Percentiles rank a stretch among this genome's conserved stretches.
These are phyloP conservation scores for Sutorius australiensis DNA, from an alignment of 768 basidiomycete genomes.

Conservation along the genomic window DNA sequence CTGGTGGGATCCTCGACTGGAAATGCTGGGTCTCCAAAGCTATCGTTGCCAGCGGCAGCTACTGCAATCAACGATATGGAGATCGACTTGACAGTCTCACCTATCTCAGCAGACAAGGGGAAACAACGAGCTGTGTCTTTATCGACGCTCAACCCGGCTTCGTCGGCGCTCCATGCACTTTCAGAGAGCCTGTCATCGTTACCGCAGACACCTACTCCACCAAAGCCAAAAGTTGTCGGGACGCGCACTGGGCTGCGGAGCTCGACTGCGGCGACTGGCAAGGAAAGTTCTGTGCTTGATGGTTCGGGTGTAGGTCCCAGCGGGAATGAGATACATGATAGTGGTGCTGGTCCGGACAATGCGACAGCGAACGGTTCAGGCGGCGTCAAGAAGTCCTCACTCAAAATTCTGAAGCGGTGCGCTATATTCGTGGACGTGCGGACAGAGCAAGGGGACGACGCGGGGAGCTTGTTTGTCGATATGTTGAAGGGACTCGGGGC, in stretches of 20 bases:
- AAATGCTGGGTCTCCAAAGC: slow-evolving; percentile 13
- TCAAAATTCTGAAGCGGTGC: slow-evolving; percentile 67
- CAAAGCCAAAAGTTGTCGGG: slow-evolving; percentile 39
- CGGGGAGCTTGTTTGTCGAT: slow-evolving; percentile 75
- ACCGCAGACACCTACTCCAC: slow-evolving; percentile 37
- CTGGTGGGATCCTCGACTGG: slow-evolving; percentile 9
- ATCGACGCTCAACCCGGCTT: slow-evolving; percentile 27
- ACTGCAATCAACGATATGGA: slow-evolving; percentile 6
- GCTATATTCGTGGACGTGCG: slow-evolving; percentile 81
- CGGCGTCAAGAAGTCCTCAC: slow-evolving; percentile 28
- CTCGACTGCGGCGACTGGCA: slow-evolving; percentile 28
- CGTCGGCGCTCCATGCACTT: slow-evolving; percentile 52
- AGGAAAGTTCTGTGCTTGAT: slow-evolving; percentile 29
- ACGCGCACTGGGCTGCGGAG: slow-evolving; percentile 47
- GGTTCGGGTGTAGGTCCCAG: slow-evolving; percentile 29
- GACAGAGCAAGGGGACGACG: slow-evolving; percentile 73
- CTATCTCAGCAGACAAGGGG: slow-evolving; percentile 18
- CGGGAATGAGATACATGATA: slow-evolving; percentile 18
- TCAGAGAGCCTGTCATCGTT: slow-evolving; percentile 58
- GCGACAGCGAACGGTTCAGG: slow-evolving; percentile 20
- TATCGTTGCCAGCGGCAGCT: background rate
- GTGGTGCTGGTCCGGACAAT: slow-evolving; percentile 15
- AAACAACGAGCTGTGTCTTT: slow-evolving; percentile 16
- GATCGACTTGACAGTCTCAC: slow-evolving; percentile 15
- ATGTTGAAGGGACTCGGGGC: slow-evolving; percentile 81